A percentile compares a stretch with the other conserved stretches of the same genome.
These are phyloP conservation scores for Balansia obtecta DNA, from an alignment of 2,329 filamentous ascomycete species.

Conservation along the genomic window DNA sequence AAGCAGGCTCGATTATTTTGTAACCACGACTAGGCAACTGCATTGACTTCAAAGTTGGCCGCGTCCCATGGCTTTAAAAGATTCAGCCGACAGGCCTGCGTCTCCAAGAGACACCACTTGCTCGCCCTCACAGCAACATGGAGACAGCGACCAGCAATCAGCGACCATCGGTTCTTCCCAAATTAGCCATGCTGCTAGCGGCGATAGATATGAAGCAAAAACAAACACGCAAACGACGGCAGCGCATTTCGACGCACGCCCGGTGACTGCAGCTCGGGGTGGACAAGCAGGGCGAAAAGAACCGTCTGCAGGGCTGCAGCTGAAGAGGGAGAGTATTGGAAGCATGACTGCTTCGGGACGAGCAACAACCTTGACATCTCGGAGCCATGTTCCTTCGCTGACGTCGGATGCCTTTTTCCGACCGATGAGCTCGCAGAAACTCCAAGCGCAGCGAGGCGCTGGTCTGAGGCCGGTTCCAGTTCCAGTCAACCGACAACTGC, in stretches of 20 bases:
- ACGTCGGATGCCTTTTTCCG: slow-evolving; percentile 87
- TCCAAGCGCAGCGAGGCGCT: slow-evolving; percentile 75
- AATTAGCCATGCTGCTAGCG: slow-evolving; percentile 53
- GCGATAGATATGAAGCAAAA: slow-evolving; percentile 37
- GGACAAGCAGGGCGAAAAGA: slow-evolving; percentile 44
- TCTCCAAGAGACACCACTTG: slow-evolving; percentile 26
- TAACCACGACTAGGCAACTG: slow-evolving; percentile 6
- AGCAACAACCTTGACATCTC: slow-evolving; percentile 51
- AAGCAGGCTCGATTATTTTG: slow-evolving; percentile 7
- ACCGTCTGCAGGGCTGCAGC: slow-evolving; percentile 27
- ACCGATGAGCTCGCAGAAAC: slow-evolving; percentile 90
- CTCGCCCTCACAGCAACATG: slow-evolving; percentile 20
- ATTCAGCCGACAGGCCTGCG: slow-evolving; percentile 20
- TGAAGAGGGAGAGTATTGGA: slow-evolving; percentile 30
- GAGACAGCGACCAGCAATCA: slow-evolving; percentile 32
- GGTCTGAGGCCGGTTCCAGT: slow-evolving; percentile 31
- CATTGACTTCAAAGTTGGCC: not conserved
- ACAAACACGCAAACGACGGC: slow-evolving; percentile 20
- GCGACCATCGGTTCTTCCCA: slow-evolving; percentile 60
- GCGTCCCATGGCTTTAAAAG: slow-evolving; percentile 25
- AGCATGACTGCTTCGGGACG: slow-evolving; percentile 37
- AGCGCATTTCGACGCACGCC: slow-evolving; percentile 35
- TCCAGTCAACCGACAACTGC: slow-evolving; percentile 26
- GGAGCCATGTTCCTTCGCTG: slow-evolving; percentile 81
- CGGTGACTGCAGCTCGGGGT: slow-evolving; percentile 43